Evolutionary conservation across 164 flowering plant genomes (phyloP).

Genomic region (Macadamia tetraphylla): DNA sequence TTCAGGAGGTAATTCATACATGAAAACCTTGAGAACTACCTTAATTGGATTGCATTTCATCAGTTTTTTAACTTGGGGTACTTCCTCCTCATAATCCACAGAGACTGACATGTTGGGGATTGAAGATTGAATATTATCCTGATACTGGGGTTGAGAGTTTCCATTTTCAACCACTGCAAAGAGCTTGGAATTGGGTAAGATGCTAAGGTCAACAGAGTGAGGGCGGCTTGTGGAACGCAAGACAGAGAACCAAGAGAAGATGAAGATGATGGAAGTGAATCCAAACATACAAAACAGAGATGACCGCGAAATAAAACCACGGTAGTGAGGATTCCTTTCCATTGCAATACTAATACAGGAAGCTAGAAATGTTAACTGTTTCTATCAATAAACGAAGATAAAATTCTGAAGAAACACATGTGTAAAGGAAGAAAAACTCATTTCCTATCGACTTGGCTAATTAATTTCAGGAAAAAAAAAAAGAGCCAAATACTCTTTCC

Average conservation of each 20-base stretch:
- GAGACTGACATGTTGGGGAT: constrained; percentile 2
- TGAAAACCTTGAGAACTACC: constrained; percentile 61
- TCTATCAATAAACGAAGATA: background rate
- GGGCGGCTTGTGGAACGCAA: constrained; percentile 45
- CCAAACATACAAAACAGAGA: constrained; percentile 42
- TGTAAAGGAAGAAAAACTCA: background rate
- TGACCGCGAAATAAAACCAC: constrained; percentile 39
- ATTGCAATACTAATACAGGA: constrained; percentile 21
- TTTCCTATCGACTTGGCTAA: background rate
- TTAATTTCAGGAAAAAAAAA: background rate
- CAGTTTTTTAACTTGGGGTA: constrained; percentile 7
- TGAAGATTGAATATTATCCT: constrained; percentile 15
- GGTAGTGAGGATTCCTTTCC: constrained; percentile 36
- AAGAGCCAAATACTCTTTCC: background rate
- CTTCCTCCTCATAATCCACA: background rate
- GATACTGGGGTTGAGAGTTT: constrained; percentile 10
- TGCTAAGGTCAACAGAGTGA: constrained; percentile 30
- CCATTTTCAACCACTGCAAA: constrained; percentile 15
- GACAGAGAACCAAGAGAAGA: constrained; percentile 67
- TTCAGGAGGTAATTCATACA: constrained; percentile 90
- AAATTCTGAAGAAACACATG: background rate
- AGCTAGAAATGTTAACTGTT: background rate
- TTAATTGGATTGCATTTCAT: constrained; percentile 1
- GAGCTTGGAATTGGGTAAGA: constrained; percentile 33
- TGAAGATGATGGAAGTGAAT: constrained; percentile 38